Conservation (phyloP, 2,329 filamentous ascomycete genomes). For the Epichloe sp. region DNA sequence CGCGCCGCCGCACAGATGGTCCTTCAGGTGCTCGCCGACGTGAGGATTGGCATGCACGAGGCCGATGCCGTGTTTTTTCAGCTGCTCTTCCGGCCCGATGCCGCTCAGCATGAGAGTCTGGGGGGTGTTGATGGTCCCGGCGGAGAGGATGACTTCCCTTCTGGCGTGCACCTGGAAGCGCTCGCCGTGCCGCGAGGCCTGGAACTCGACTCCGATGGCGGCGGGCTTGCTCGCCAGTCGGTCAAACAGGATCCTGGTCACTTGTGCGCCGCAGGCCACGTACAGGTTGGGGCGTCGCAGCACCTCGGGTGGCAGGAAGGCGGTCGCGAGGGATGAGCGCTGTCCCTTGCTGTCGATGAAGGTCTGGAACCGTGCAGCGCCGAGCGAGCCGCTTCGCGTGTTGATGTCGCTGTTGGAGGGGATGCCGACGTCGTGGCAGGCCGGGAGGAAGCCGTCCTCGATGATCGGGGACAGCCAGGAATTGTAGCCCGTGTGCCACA, state of each 20-base stretch:
- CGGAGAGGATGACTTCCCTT: slow-evolving; percentile 4
- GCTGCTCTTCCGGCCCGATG: slow-evolving; percentile 3
- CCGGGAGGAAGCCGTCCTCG: slow-evolving; percentile 9
- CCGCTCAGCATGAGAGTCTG: slow-evolving; percentile 4
- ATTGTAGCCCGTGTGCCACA: slow-evolving; percentile 11
- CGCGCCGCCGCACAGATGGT: slow-evolving; percentile 11
- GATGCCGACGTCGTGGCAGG: slow-evolving; percentile 7
- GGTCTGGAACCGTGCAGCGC: slow-evolving; percentile 8
- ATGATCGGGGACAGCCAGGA: slow-evolving; percentile 7
- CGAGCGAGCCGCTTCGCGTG: slow-evolving; percentile 7
- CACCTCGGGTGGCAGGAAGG: slow-evolving; percentile 8
- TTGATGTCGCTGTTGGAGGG: slow-evolving; percentile 7
- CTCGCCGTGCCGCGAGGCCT: slow-evolving; percentile 4
- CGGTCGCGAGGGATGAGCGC: slow-evolving; percentile 11
- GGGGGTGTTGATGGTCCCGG: slow-evolving; percentile 4
- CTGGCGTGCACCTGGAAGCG: slow-evolving; percentile 18
- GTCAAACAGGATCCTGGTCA: slow-evolving; percentile 9
- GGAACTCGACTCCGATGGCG: slow-evolving; percentile 9
- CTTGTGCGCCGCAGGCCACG: slow-evolving; percentile 9
- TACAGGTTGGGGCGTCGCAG: slow-evolving; percentile 8
- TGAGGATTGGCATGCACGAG: slow-evolving; percentile 44
- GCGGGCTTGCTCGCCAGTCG: slow-evolving; percentile 3
- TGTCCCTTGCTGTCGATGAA: slow-evolving; percentile 9
- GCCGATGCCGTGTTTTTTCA: slow-evolving; percentile 2
- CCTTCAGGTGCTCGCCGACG: slow-evolving; percentile 40